Evolutionary conservation across 2,329 filamentous ascomycete species (phyloP).

Genomic region (Fusarium verrucosum): DNA sequence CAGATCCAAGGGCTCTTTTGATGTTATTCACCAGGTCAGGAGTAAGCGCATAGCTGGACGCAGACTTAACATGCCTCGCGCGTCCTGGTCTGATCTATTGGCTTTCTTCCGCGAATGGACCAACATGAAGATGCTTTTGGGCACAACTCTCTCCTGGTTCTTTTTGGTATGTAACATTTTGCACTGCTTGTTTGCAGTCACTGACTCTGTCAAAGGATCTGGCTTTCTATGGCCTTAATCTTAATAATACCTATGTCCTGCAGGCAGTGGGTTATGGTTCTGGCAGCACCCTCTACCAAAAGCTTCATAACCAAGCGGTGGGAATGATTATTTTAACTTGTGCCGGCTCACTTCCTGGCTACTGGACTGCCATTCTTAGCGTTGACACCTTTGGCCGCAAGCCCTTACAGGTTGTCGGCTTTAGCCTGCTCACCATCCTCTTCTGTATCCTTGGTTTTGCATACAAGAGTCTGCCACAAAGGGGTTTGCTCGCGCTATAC

Average conservation of each 20-base stretch:
- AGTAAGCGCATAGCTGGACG: slow-evolving; percentile 63
- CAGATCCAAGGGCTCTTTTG: slow-evolving; percentile 58
- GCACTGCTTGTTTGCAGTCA: fast-evolving
- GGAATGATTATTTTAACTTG: slow-evolving; percentile 81
- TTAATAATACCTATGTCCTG: slow-evolving; percentile 80
- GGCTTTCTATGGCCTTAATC: slow-evolving; percentile 74
- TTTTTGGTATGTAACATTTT: slow-evolving; percentile 62
- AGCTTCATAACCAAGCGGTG: slow-evolving; percentile 76
- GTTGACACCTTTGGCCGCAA: slow-evolving; percentile 82
- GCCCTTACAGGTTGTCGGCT: slow-evolving; percentile 74
- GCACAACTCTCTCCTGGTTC: slow-evolving; percentile 84
- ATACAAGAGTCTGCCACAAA: slow-evolving; percentile 59
- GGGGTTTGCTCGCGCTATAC: slow-evolving; percentile 67
- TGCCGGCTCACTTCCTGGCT: slow-evolving; percentile 81
- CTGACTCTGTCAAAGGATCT: slow-evolving; percentile 59
- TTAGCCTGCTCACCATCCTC: slow-evolving; percentile 67
- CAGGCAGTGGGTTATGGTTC: slow-evolving; percentile 75
- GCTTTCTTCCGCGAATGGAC: slow-evolving; percentile 74
- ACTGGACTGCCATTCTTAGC: slow-evolving; percentile 78
- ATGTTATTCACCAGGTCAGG: slow-evolving; percentile 59
- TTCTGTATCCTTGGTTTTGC: slow-evolving; percentile 71
- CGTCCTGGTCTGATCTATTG: slow-evolving; percentile 74
- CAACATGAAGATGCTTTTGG: slow-evolving; percentile 75
- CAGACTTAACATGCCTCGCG: slow-evolving; percentile 70
- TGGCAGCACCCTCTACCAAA: slow-evolving; percentile 71